phyloP scores from a whole-genome alignment of 1,284 basidiomycete species.

The Apiotrichum sp. region DNA sequence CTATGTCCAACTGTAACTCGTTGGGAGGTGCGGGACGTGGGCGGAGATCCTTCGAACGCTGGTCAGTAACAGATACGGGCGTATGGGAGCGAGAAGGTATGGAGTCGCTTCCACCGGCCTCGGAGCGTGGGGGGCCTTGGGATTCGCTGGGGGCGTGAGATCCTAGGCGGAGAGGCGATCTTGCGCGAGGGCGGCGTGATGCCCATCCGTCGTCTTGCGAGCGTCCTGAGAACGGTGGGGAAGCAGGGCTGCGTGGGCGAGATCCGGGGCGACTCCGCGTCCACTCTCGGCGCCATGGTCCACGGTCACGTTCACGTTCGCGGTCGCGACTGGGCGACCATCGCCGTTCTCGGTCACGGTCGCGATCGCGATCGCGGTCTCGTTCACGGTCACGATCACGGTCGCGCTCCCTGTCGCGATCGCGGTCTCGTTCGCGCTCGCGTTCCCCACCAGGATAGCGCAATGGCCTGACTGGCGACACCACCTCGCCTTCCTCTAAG shows the following conservation, averaged over 20 bases:
- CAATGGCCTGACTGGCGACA: slow-evolving; percentile 30
- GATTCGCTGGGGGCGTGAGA: background rate
- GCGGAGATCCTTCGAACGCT: background rate
- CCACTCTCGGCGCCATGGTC: slow-evolving; percentile 11
- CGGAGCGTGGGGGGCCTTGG: background rate
- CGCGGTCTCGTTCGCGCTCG: slow-evolving; percentile 17
- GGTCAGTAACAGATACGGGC: background rate
- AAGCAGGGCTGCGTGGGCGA: slow-evolving; percentile 7
- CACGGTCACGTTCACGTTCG: slow-evolving; percentile 11
- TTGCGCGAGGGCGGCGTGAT: slow-evolving; percentile 3
- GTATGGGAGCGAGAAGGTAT: slow-evolving; percentile 1
- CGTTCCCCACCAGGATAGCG: slow-evolving; percentile 10
- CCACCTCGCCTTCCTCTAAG: slow-evolving; percentile 42
- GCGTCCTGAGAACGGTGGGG: slow-evolving; percentile 3
- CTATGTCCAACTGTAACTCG: slow-evolving; percentile 1
- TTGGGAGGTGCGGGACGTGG: background rate
- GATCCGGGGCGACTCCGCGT: slow-evolving; percentile 8
- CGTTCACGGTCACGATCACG: slow-evolving; percentile 12
- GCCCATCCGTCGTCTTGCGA: slow-evolving; percentile 9
- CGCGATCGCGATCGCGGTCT: slow-evolving; percentile 11
- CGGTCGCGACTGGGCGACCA: too few relatives aligned
- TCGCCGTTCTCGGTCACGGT: too few relatives aligned
- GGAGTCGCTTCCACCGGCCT: background rate
- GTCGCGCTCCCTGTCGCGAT: slow-evolving; percentile 19
- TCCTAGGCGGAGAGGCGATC: slow-evolving; percentile 2